A percentile compares a stretch with the other conserved stretches of the same genome.
phyloP scores from a whole-genome alignment of 345 rosid species.

The Rhodomyrtus tomentosa region DNA sequence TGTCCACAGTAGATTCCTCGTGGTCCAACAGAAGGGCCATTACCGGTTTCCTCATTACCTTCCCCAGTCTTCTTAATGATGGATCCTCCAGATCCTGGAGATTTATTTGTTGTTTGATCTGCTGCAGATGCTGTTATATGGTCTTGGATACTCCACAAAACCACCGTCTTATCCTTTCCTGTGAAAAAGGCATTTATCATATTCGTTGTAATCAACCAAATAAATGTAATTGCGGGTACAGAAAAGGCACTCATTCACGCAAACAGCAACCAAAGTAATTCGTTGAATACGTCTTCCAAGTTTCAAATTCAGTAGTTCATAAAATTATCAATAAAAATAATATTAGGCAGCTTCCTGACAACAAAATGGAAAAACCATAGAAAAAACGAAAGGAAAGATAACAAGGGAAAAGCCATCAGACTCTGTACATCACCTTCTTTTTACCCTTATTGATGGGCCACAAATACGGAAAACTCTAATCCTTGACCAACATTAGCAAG shows the following conservation, averaged over 20 bases:
- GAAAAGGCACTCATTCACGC: not conserved
- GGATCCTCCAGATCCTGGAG: slow-evolving; percentile 65
- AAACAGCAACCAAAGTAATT: not conserved
- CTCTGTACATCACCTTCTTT: not conserved
- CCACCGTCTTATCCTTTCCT: slow-evolving; percentile 97
- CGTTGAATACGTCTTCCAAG: not conserved
- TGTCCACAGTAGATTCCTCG: slow-evolving; percentile 90
- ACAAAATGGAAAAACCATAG: not conserved
- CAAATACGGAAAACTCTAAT: not conserved
- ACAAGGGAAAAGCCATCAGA: not conserved
- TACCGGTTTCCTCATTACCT: slow-evolving; percentile 53
- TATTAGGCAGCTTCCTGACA: not conserved
- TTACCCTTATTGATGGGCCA: not conserved
- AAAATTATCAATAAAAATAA: not conserved
- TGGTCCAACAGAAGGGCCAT: slow-evolving; percentile 78
- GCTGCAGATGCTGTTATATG: slow-evolving; percentile 63
- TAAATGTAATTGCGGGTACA: not conserved
- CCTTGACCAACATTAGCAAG: not conserved
- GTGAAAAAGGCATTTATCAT: not conserved
- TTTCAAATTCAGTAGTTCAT: not conserved
- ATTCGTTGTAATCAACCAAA: not conserved
- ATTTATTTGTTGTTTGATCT: slow-evolving; percentile 46
- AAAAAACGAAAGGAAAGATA: not conserved
- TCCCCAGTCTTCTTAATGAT: slow-evolving; percentile 63
- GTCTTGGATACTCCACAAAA: slow-evolving; percentile 97